These are phyloP conservation scores for Gnomoniopsis sp. DNA, from an alignment of 2,329 filamentous ascomycete species.

Conservation along the genomic window DNA sequence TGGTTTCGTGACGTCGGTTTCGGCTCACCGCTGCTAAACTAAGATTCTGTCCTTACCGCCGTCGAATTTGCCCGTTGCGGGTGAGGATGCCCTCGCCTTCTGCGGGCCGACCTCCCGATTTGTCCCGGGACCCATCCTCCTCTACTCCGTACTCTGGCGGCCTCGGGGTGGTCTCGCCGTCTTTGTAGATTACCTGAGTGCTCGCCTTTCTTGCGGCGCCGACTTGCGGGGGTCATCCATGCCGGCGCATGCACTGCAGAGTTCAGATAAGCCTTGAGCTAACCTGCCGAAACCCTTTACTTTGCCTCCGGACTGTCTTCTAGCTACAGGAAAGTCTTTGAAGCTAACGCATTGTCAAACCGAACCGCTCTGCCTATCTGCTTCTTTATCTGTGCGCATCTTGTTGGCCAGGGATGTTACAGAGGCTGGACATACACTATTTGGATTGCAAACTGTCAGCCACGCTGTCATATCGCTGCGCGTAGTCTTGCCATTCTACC, in stretches of 20 bases:
- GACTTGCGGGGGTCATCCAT: not conserved
- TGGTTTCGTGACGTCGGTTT: not conserved
- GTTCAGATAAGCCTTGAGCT: not conserved
- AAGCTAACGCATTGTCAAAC: constrained; percentile 4
- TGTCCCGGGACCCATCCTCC: not conserved
- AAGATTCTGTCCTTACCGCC: too few relatives aligned
- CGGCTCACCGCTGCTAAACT: not conserved
- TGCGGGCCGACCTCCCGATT: not conserved
- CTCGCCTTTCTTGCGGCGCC: not conserved
- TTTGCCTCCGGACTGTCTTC: constrained; percentile 2
- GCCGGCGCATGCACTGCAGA: too few relatives aligned
- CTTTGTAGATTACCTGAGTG: not conserved
- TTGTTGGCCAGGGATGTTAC: not conserved
- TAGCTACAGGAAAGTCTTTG: constrained; percentile 7
- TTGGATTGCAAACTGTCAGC: too few relatives aligned
- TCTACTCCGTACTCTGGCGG: too few relatives aligned
- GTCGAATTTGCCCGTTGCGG: too few relatives aligned
- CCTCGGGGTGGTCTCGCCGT: too few relatives aligned
- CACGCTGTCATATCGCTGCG: not conserved
- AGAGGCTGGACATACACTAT: too few relatives aligned
- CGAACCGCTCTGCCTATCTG: not conserved
- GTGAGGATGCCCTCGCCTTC: not conserved
- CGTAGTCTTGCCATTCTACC: not conserved
- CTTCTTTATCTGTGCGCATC: not conserved
- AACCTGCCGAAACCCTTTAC: not conserved